Base-by-base conservation (phyloP, 2,329 filamentous ascomycete genomes). In the Metarhizium rileyi region DNA sequence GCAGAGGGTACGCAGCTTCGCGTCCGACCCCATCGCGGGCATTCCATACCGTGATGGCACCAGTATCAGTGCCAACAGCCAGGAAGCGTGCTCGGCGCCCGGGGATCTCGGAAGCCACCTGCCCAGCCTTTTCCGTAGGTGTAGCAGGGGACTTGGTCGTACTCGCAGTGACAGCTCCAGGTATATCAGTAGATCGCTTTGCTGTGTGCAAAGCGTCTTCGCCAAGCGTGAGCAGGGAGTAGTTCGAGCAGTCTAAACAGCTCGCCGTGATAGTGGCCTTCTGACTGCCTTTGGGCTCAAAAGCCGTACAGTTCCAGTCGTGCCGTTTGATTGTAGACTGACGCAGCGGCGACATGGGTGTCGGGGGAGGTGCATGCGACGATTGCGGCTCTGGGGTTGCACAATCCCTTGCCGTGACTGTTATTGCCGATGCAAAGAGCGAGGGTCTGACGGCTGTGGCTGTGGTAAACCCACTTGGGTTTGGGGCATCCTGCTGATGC, bases 41-140 rank as follows among this genome's bases (percentile, higher is more conserved):
- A 61, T 98, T 86, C 90, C 90, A 98, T 1, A 95, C 67, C 7
- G 93, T 67, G 6, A 97, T 73, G n/a, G 74, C 74, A 0, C 93
- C 93, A 9, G 74, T 78, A 48, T 81, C 82, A 0, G 90, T 97
- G 18, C 93, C 93, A 44, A 90, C 70, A 18, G 87, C 88, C 35
- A 97, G 63, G 41, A 95, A 79, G 12, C 91, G 84, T 51, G 86
- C 86, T 53, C 90, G 80, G 51, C 90, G 86, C 5, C 93, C 93
- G 3, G 91, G 91, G 27, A 96, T 80, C 54, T 94, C 86, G 10
- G 63, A 62, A 6, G 61, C 55, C 20, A 61, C 50, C 59, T 72
- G 49, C 61, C 64, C 47, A 63, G 67, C 55, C 64, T 49, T 48
- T 20, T 70, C 18, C 14, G 10, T n/a, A 6, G 35, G 43, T 3